Evolutionary conservation across 352 stramenopile genomes (phyloP), one percentile per base, ranked within the genome.

Genomic region (Pythium pectinolyticum): DNA sequence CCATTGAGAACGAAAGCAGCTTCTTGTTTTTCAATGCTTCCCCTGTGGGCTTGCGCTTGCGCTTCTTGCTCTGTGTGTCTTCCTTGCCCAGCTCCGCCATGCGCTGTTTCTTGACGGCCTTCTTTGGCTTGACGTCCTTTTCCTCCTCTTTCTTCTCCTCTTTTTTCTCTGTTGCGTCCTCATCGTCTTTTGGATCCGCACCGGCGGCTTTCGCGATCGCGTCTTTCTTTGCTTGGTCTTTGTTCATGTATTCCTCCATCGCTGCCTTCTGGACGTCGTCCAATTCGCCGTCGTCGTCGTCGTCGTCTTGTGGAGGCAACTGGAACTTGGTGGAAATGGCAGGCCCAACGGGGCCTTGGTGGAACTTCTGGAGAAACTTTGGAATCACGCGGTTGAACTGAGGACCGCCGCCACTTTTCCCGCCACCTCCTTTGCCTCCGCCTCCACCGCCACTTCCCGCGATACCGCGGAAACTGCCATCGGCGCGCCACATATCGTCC

Each of bases 301-400:
- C 82, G n/a, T 71, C 63, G 25, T 82, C 82, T 35, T 76, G 77
- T 3, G 77, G 67, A 28, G 82, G 57, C 35, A 73, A 58, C 15
- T 72, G 73, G 46, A 94, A 92, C 61, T 91, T 94, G 54, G 84
- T 81, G 35, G 86, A 69, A 39, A 94, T 84, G 24, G 72, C 73
- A 24, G 77, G 78, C 34, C 75, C 70, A 30, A 80, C 71, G 1
- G 55, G 49, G 14, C 46, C 48, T 28, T 71, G 35, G 57, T 92
- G 80, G 59, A 80, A 94, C 43, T 90, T 85, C 41, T 86, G 86
- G 47, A 94, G 64, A 57, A 94, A 94, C 61, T 91, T 92, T 35
- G 86, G 86, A 53, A 94, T 88, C 59, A 92, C 82, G 6, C 84
- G 83, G 31, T 78, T 94, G 71, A 92, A 94, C 61, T 92, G 72